These are phyloP conservation scores for Phoma herbarum DNA, from an alignment of 2,329 filamentous ascomycete genomes.

Conservation along the genomic window DNA sequence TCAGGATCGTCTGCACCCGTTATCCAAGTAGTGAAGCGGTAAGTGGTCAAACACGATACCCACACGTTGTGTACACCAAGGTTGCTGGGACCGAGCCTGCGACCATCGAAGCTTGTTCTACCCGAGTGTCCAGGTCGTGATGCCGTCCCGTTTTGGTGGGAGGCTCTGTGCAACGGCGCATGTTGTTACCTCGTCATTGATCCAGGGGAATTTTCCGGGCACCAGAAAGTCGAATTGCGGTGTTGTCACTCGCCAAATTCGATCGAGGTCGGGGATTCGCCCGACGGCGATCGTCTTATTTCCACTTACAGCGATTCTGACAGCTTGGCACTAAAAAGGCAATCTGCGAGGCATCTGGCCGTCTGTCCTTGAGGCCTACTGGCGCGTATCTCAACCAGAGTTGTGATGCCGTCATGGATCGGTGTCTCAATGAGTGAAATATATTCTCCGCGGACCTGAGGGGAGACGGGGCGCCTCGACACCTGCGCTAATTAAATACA, in stretches of 20 bases:
- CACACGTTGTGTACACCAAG: background rate
- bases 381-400: background rate
- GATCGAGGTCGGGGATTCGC: background rate
- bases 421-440: background rate
- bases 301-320: background rate
- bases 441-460: slow-evolving; percentile 9
- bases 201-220: background rate
- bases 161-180: background rate
- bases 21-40: slow-evolving; percentile 1
- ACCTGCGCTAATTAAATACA: slow-evolving; percentile 10
- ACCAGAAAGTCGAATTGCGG: background rate
- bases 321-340: slow-evolving; percentile 1
- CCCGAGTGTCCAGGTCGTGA: background rate
- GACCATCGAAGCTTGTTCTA: background rate
- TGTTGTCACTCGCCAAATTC: background rate
- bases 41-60: background rate
- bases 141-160: background rate
- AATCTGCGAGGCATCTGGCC: slow-evolving; percentile 9
- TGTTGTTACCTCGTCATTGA: background rate
- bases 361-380: background rate
- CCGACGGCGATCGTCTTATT: background rate
- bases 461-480: slow-evolving; percentile 3
- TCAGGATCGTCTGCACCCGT: background rate
- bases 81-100: background rate
- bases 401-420: slow-evolving; percentile 16